Conservation (phyloP, 495 filamentous ascomycete genomes). For the Trichoderma erinaceum region DNA sequence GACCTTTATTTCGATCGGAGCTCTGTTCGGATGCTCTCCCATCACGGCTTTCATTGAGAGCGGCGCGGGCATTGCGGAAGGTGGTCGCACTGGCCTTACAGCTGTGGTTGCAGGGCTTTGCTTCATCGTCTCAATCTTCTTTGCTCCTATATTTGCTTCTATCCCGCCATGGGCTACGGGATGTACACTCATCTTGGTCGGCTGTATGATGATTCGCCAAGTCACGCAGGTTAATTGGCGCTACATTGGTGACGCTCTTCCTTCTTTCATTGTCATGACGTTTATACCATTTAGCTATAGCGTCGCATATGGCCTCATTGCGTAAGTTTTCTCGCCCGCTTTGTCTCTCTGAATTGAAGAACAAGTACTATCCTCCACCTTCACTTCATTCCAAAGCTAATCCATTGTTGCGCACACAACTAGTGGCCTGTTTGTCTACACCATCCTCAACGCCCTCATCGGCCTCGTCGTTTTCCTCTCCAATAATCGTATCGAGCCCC, state of each 20-base stretch:
- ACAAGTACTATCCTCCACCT: too few relatives aligned
- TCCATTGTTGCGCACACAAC: not conserved
- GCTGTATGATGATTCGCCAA: conserved; percentile 53
- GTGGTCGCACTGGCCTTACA: conserved; percentile 71
- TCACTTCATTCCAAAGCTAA: not conserved
- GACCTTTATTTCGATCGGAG: conserved; percentile 72
- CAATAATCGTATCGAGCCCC: conserved; percentile 56
- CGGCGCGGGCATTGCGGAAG: conserved; percentile 76
- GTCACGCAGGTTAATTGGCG: conserved; percentile 48
- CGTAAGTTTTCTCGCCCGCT: conserved; percentile 34
- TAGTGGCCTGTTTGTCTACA: conserved; percentile 66
- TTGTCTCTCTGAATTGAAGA: too few relatives aligned
- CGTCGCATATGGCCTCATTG: conserved; percentile 73
- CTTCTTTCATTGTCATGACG: conserved; percentile 71
- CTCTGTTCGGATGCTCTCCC: conserved; percentile 67
- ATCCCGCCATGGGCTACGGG: conserved; percentile 84
- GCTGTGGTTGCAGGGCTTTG: conserved; percentile 65
- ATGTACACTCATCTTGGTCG: conserved; percentile 67
- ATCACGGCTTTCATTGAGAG: conserved; percentile 80
- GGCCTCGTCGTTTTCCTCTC: conserved; percentile 50
- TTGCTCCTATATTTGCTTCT: conserved; percentile 75
- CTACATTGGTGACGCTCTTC: conserved; percentile 63
- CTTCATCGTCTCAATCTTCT: conserved; percentile 75
- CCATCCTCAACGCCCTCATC: conserved; percentile 57
- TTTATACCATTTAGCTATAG: conserved; percentile 80